A percentile compares a stretch with the other conserved stretches of the same genome.
Conservation (phyloP, 2,329 filamentous ascomycete genomes). For the Cordyceps militaris region DNA sequence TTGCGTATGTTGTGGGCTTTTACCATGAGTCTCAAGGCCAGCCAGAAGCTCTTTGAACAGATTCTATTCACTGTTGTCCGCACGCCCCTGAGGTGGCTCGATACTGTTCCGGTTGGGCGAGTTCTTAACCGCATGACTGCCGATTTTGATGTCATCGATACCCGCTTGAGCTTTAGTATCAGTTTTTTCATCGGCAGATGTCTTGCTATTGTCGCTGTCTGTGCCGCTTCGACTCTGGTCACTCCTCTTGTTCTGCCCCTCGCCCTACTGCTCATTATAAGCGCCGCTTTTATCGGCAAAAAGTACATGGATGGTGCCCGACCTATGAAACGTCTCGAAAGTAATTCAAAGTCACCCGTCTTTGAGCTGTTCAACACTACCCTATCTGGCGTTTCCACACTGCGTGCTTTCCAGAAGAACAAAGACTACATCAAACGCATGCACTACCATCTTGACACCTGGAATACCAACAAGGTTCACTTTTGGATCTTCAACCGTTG, state of each 20-base stretch:
- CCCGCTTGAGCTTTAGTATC: conserved; percentile 56
- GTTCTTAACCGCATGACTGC: conserved; percentile 72
- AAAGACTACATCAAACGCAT: conserved; percentile 62
- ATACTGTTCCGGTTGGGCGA: conserved; percentile 70
- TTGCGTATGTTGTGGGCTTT: conserved; percentile 58
- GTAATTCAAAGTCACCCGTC: conserved; percentile 68
- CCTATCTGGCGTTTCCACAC: conserved; percentile 65
- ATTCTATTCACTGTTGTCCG: conserved; percentile 62
- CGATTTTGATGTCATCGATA: conserved; percentile 70
- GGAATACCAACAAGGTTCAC: conserved; percentile 58
- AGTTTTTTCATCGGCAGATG: conserved; percentile 52
- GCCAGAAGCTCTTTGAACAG: conserved; percentile 58
- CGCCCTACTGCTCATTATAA: conserved; percentile 48
- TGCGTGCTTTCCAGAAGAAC: conserved; percentile 66
- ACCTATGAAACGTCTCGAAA: conserved; percentile 71
- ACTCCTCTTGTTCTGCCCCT: conserved; percentile 60
- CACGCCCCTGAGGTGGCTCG: conserved; percentile 70
- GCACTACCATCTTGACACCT: conserved; percentile 62
- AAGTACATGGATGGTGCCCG: conserved; percentile 64
- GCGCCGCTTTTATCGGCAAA: conserved; percentile 52
- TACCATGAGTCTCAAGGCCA: conserved; percentile 59
- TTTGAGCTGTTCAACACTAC: conserved; percentile 74
- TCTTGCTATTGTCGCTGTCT: conserved; percentile 57
- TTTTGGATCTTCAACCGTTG: conserved; percentile 69
- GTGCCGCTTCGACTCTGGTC: conserved; percentile 60